These are phyloP conservation scores for Ramaria rubella DNA, from an alignment of 768 basidiomycete genomes.

Conservation along the genomic window DNA sequence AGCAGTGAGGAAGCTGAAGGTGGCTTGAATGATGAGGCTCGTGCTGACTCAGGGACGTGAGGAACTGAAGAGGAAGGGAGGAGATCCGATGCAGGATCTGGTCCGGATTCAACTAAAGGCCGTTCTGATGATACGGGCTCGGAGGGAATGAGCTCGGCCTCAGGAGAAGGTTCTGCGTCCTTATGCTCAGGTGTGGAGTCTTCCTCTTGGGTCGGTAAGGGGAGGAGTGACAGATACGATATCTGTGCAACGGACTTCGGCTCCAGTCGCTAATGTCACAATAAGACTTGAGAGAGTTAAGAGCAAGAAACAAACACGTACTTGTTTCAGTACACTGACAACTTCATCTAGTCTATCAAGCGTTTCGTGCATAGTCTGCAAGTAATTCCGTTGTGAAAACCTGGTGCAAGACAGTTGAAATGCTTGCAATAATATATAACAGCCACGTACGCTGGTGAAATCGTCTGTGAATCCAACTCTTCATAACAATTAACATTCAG, in stretches of 20 bases:
- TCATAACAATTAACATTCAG: conserved; percentile 42
- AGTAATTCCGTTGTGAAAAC: conserved; percentile 3
- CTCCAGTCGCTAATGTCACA: conserved; percentile 32
- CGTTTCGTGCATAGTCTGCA: conserved; percentile 37
- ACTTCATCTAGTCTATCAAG: conserved; percentile 51
- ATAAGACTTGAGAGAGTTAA: background rate
- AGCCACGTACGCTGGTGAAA: background rate
- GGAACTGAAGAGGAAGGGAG: conserved; percentile 23
- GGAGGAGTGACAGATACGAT: conserved; percentile 6
- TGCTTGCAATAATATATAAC: background rate
- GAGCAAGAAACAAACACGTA: conserved; percentile 20
- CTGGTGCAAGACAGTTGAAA: background rate
- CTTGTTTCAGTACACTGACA: conserved; percentile 48
- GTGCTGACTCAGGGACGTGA: conserved; percentile 15
- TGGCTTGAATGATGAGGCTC: conserved; percentile 10
- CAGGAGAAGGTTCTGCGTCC: conserved; percentile 17
- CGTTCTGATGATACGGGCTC: conserved; percentile 6
- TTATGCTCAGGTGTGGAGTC: background rate
- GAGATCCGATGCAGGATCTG: background rate
- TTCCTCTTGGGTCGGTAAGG: conserved; percentile 1
- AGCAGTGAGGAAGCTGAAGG: conserved; percentile 16
- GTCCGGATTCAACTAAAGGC: background rate
- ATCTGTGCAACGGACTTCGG: conserved; percentile 34
- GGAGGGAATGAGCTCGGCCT: conserved; percentile 19
- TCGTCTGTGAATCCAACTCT: background rate